Evolutionary conservation across 2,329 filamentous ascomycete species (phyloP).

Genomic region (Fusarium sp.): DNA sequence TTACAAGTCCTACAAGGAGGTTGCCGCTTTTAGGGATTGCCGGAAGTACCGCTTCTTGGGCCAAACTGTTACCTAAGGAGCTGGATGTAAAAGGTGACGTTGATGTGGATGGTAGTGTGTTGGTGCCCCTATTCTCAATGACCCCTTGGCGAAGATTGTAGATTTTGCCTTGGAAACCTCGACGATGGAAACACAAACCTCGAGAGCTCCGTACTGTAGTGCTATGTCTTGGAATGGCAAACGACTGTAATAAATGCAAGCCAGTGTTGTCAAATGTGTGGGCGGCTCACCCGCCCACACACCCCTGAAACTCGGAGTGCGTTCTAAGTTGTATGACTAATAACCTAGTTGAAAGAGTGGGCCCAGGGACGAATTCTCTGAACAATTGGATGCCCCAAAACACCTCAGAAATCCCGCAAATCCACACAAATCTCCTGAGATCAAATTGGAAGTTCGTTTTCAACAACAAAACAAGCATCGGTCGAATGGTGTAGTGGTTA

Average conservation of each 20-base stretch:
- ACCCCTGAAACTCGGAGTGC: neutral
- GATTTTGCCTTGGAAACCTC: neutral
- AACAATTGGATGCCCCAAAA: neutral
- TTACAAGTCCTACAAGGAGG: neutral
- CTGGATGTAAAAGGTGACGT: too few relatives aligned
- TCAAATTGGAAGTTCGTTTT: neutral
- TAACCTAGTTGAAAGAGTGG: neutral
- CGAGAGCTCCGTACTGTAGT: neutral
- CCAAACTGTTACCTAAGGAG: neutral
- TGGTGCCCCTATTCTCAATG: too few relatives aligned
- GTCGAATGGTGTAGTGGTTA: slow-evolving; percentile 4
- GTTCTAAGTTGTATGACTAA: neutral
- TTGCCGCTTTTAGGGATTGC: neutral
- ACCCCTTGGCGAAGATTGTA: too few relatives aligned
- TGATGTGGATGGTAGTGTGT: too few relatives aligned
- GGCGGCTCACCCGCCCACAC: neutral
- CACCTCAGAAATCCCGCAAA: neutral
- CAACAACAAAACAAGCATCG: neutral
- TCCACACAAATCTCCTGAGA: neutral
- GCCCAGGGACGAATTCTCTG: neutral
- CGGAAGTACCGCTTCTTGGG: neutral
- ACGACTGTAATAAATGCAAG: neutral
- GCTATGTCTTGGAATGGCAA: neutral
- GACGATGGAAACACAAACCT: neutral
- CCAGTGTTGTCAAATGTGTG: neutral